Evolutionary conservation across 169 alveolate species (phyloP).

Genomic region (Plasmodium fragile): DNA sequence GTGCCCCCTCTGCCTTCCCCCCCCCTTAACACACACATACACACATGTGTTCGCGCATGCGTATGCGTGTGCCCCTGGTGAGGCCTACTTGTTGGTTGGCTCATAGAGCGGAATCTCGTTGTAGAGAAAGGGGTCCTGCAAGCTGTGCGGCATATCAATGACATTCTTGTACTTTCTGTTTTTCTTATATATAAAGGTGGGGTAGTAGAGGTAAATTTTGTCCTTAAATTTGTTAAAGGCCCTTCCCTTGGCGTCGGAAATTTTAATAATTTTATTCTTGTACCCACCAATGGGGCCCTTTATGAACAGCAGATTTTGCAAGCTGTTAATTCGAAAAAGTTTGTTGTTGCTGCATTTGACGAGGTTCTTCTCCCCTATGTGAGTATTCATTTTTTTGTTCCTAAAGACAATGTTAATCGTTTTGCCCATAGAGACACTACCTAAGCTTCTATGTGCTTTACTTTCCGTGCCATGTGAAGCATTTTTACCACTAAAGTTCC

Average conservation of each 20-base stretch:
- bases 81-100: slow-evolving; percentile 48
- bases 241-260: slow-evolving; percentile 90
- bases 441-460: slow-evolving; percentile 90
- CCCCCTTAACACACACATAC: neutral
- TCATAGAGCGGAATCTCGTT: slow-evolving; percentile 83
- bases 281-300: slow-evolving; percentile 88
- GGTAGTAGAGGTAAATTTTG: slow-evolving; percentile 82
- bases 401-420: slow-evolving; percentile 88
- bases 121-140: slow-evolving; percentile 82
- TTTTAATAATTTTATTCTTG: slow-evolving; percentile 86
- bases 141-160: slow-evolving; percentile 76
- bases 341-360: slow-evolving; percentile 86
- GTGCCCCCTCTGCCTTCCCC: neutral
- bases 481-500: slow-evolving; percentile 90
- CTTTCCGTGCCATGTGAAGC: slow-evolving; percentile 90
- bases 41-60: neutral
- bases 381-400: slow-evolving; percentile 91
- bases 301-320: slow-evolving; percentile 87
- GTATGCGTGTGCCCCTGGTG: neutral
- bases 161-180: slow-evolving; percentile 76
- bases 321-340: slow-evolving; percentile 87
- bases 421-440: slow-evolving; percentile 89
- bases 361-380: slow-evolving; percentile 90
- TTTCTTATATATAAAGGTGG: slow-evolving; percentile 87
- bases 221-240: slow-evolving; percentile 84